A percentile compares a stretch with the other conserved stretches of the same genome.
These are phyloP conservation scores for Drechmeria coniospora DNA, from an alignment of 2,329 filamentous ascomycete genomes.

Conservation along the genomic window DNA sequence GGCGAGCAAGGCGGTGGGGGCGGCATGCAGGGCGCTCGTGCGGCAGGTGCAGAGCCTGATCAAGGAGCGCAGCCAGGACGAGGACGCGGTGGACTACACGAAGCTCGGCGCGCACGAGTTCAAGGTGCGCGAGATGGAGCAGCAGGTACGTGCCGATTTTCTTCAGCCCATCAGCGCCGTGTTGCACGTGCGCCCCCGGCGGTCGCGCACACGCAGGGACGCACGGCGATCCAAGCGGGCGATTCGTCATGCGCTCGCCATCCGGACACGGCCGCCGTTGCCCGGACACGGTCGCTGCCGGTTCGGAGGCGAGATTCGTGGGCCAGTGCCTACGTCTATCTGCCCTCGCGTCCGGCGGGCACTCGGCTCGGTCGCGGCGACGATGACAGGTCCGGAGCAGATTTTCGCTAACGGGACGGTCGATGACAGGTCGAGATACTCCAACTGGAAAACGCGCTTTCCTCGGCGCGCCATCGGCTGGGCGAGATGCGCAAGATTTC, in stretches of 20 bases:
- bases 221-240: too few relatives aligned
- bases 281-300: too few relatives aligned
- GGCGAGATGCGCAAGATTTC: slow-evolving; percentile 98
- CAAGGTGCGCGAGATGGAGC: slow-evolving; percentile 98
- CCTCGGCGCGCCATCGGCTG: slow-evolving; percentile 62
- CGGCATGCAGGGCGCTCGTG: slow-evolving; percentile 74
- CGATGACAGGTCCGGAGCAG: too few relatives aligned
- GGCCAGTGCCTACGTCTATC: too few relatives aligned
- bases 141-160: slow-evolving; percentile 57
- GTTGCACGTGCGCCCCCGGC: too few relatives aligned
- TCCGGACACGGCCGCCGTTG: too few relatives aligned
- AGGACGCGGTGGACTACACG: slow-evolving; percentile 74
- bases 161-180: too few relatives aligned
- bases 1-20: slow-evolving; percentile 83
- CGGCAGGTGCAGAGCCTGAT: slow-evolving; percentile 92
- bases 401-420: slow-evolving; percentile 3
- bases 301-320: too few relatives aligned
- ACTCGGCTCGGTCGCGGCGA: too few relatives aligned
- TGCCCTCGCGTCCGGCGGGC: too few relatives aligned
- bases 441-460: slow-evolving; percentile 78
- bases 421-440: slow-evolving; percentile 74
- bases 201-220: too few relatives aligned
- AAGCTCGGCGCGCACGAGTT: slow-evolving; percentile 89
- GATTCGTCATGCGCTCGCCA: too few relatives aligned
- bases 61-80: slow-evolving; percentile 66